A percentile compares a stretch with the other conserved stretches of the same genome.
phyloP scores from a whole-genome alignment of 1,139 yeast species.

The Kazachstania sp. region DNA sequence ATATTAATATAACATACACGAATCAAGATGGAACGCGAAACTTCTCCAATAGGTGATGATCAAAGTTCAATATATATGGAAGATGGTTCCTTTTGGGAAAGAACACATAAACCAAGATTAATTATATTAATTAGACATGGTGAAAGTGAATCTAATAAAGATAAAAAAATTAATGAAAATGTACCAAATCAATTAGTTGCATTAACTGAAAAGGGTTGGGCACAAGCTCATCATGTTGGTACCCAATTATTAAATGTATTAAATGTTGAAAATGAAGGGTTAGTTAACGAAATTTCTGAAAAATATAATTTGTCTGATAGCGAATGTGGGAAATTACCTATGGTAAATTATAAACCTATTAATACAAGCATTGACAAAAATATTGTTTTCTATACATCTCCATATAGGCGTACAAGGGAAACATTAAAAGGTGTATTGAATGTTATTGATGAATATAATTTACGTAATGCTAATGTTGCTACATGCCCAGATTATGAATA shows the following conservation, averaged over 20 bases:
- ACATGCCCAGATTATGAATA: conserved; percentile 11
- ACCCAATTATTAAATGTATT: conserved; percentile 45
- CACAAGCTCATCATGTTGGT: conserved; percentile 67
- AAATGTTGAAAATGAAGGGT: conserved; percentile 38
- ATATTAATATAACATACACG: not conserved
- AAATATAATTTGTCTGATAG: conserved; percentile 14
- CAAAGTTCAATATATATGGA: not conserved
- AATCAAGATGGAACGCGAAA: not conserved
- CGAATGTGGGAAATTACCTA: conserved; percentile 6
- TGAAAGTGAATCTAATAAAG: conserved; percentile 81
- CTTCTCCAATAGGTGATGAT: not conserved
- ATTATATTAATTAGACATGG: conserved; percentile 82
- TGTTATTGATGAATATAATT: conserved; percentile 42
- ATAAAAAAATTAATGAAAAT: conserved; percentile 65
- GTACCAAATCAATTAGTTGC: conserved; percentile 74
- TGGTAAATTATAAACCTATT: conserved; percentile 7
- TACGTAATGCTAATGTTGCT: conserved; percentile 10
- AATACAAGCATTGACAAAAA: conserved; percentile 14
- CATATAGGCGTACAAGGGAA: conserved; percentile 72
- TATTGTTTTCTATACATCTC: conserved; percentile 66
- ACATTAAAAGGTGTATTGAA: conserved; percentile 62
- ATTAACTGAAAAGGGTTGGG: conserved; percentile 58
- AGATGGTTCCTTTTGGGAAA: conserved; percentile 5
- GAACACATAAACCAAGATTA: conserved; percentile 35
- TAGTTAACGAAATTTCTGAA: conserved; percentile 15